Percentiles rank a stretch among this genome's conserved stretches.
Evolutionary conservation across 805 yeast species (phyloP).

Genomic region (Scheffersomyces spartinae): DNA sequence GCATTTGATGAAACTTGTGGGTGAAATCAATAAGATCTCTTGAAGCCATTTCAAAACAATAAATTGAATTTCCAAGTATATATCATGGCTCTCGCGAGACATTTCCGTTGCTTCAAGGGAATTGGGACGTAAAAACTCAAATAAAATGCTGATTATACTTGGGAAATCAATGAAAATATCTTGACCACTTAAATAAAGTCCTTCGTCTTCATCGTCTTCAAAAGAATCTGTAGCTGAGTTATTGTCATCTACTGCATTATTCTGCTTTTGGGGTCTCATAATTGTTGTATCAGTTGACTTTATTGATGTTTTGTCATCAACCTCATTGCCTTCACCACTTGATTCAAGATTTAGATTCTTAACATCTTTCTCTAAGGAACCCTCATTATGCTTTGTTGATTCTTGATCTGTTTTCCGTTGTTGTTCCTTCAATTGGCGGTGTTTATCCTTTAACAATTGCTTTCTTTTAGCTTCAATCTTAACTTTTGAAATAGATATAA

Average conservation of each 20-base stretch:
- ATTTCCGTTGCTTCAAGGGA: slow-evolving; percentile 29
- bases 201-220: slow-evolving; percentile 33
- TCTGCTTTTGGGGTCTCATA: slow-evolving; percentile 5
- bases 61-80: slow-evolving; percentile 51
- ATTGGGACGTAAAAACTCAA: slow-evolving; percentile 67
- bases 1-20: slow-evolving; percentile 61
- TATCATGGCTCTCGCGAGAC: slow-evolving; percentile 25
- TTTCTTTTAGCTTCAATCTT: slow-evolving; percentile 35
- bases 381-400: slow-evolving; percentile 2
- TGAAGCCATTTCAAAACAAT: slow-evolving; percentile 78
- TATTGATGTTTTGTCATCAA: slow-evolving; percentile 13
- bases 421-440: slow-evolving; percentile 9
- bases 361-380: slow-evolving; percentile 1
- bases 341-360: slow-evolving; percentile 3
- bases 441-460: slow-evolving; percentile 8
- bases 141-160: slow-evolving; percentile 66
- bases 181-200: slow-evolving; percentile 36
- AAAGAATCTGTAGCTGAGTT: slow-evolving; percentile 28
- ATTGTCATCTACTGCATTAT: slow-evolving; percentile 8
- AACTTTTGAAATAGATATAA: slow-evolving; percentile 63
- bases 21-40: slow-evolving; percentile 59
- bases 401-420: slow-evolving; percentile 1
- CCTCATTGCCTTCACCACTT: slow-evolving; percentile 6
- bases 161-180: slow-evolving; percentile 75
- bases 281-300: slow-evolving; percentile 16